Percentiles rank a stretch among this genome's conserved stretches.
Evolutionary conservation across 2,329 filamentous ascomycete genomes (phyloP).

Genomic region (Diaporthe humulicola): DNA sequence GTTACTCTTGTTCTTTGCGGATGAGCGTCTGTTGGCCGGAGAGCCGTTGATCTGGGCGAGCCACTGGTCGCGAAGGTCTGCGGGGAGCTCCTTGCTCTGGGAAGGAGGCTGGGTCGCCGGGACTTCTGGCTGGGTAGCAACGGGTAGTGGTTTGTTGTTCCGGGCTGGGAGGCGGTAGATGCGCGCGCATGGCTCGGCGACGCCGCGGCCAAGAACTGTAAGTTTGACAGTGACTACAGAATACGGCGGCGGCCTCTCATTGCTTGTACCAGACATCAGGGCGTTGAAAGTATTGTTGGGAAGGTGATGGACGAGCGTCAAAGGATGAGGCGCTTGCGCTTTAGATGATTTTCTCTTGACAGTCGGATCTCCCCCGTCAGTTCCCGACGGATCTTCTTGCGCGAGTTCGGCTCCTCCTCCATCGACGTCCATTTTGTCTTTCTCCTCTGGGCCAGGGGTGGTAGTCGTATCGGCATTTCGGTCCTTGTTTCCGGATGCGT

Average conservation of each 20-base stretch:
- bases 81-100: constrained; percentile 50
- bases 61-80: constrained; percentile 77
- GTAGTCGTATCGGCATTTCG: neutral
- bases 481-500: constrained; percentile 37
- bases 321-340: constrained; percentile 35
- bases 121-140: constrained; percentile 57
- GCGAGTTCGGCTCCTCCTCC: constrained; percentile 40
- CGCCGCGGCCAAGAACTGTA: constrained; percentile 77
- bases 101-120: constrained; percentile 57
- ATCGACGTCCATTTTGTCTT: constrained; percentile 43
- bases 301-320: constrained; percentile 53
- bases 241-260: constrained; percentile 50
- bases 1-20: constrained; percentile 43
- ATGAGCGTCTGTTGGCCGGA: constrained; percentile 43
- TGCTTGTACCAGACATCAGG: constrained; percentile 44
- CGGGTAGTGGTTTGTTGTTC: constrained; percentile 39
- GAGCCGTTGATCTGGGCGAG: constrained; percentile 55
- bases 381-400: constrained; percentile 33
- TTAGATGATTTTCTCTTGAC: neutral
- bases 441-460: neutral
- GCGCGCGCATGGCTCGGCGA: constrained; percentile 78
- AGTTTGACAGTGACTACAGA: constrained; percentile 74
- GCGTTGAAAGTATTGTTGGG: constrained; percentile 51
- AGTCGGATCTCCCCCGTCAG: constrained; percentile 21
- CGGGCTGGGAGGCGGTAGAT: constrained; percentile 85